These are phyloP conservation scores for Psophocarpus tetragonolobus DNA, from an alignment of 306 rosid species.

Conservation along the genomic window DNA sequence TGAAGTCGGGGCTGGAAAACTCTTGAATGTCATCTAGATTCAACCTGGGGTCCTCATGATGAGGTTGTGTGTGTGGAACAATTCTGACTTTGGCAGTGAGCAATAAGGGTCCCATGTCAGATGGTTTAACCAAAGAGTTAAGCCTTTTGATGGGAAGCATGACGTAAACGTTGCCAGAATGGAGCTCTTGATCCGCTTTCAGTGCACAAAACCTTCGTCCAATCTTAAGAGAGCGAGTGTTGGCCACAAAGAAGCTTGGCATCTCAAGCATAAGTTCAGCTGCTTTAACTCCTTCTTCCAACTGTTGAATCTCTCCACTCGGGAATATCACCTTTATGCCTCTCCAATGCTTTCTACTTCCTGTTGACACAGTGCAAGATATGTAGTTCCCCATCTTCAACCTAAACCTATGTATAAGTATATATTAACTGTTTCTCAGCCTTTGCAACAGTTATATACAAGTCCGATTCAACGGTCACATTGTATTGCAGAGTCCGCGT, in stretches of 20 bases:
- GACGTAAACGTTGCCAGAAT: conserved; percentile 52
- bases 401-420: too few relatives aligned
- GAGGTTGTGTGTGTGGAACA: too few relatives aligned
- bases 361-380: conserved; percentile 58
- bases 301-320: conserved; percentile 51
- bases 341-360: conserved; percentile 40
- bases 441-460: too few relatives aligned
- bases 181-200: conserved; percentile 77
- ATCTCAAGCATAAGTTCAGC: conserved; percentile 87
- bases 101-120: conserved; percentile 68
- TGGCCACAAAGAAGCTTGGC: conserved; percentile 69
- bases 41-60: conserved; percentile 39
- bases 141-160: conserved; percentile 83
- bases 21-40: conserved; percentile 67
- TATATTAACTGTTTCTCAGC: too few relatives aligned
- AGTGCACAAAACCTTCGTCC: conserved; percentile 69
- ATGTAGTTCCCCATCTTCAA: conserved; percentile 74
- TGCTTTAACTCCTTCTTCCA: conserved; percentile 48
- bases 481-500: conserved; percentile 41
- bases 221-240: conserved; percentile 48
- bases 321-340: conserved; percentile 67
- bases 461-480: conserved; percentile 35
- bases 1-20: conserved; percentile 54
- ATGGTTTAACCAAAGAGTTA: conserved; percentile 54
- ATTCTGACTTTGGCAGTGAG: conserved; percentile 43